Percentiles rank a stretch among this genome's conserved stretches.
These are phyloP conservation scores for Mycena epipterygia DNA, from an alignment of 768 basidiomycete species.

Conservation along the genomic window DNA sequence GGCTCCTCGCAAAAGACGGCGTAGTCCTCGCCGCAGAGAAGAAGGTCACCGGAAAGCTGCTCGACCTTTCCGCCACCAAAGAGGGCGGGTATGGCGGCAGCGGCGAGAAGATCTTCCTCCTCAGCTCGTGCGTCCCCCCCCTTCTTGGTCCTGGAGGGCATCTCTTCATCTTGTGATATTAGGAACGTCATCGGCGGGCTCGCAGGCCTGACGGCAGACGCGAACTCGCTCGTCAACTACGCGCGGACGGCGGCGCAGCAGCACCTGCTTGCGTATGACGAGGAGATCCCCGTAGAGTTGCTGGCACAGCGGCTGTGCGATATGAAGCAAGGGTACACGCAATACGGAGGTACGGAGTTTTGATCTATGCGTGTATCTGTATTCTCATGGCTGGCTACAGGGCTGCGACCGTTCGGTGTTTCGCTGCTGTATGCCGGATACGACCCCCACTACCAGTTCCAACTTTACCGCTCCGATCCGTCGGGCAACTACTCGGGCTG, in stretches of 20 bases:
- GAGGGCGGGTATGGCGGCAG: constrained; percentile 94
- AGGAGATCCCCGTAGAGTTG: constrained; percentile 98
- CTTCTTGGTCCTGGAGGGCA: neutral
- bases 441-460: constrained; percentile 96
- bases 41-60: constrained; percentile 97
- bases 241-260: constrained; percentile 91
- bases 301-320: constrained; percentile 95
- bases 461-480: constrained; percentile 98
- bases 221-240: constrained; percentile 96
- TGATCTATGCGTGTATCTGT: constrained; percentile 5
- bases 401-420: constrained; percentile 98
- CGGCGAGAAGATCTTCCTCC: constrained; percentile 97
- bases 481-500: constrained; percentile 99
- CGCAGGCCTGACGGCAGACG: constrained; percentile 96
- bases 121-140: constrained; percentile 85
- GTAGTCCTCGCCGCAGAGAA: constrained; percentile 96
- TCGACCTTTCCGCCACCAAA: constrained; percentile 90
- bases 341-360: constrained; percentile 84
- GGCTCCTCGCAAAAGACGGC: constrained; percentile 90
- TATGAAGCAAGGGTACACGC: constrained; percentile 98
- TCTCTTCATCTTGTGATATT: neutral
- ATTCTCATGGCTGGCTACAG: constrained; percentile 54
- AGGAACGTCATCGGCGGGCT: constrained; percentile 97
- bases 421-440: constrained; percentile 97
- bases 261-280: constrained; percentile 92